Evolutionary conservation across 139 green algal genomes (phyloP), one percentile per base, ranked within the genome.

Genomic region (Yamagishiella unicocca): DNA sequence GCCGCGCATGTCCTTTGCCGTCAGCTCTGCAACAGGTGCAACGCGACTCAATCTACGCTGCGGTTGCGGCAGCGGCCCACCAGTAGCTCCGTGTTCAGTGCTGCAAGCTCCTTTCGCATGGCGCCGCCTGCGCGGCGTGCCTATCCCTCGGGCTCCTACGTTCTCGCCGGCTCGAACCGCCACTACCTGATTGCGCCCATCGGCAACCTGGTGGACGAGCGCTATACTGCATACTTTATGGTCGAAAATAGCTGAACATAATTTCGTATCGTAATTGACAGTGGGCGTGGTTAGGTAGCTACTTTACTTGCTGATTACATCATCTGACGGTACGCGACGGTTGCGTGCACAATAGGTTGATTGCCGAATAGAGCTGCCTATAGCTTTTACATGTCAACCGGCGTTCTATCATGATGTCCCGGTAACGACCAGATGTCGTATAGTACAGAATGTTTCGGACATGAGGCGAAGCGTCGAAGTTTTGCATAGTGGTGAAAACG

Each of bases 121-220:
- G 38, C 71, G 21, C 37, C 55, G 19, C 31, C 83, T 2, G 70
- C 72, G 40, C 71, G 70, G 8, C 83, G 70, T 54, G 54, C 83
- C 53, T 88, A 88, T 55, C 83, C 83, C 2, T 70, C 71, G 35
- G 83, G 83, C n/a, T 55, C 83, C 10, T n/a, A 75, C 53, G 72
- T 88, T 29, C 33, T 88, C 38, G 70, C 83, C 1, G 83, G 54
- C n/a, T 1, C 4, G n/a, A 88, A 82, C 38, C 71, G 83, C 27
- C 71, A 72, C 50, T 88, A 83, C 68, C 83, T 88, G 71, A n/a
- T 88, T 14, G 83, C 53, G 17, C 83, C 83, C 24, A 25, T 88
- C 8, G 83, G 83, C 70, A 74, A 82, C 53, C 68, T 88, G n/a
- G 58, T 88, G 25, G 83, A 88, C 71, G 83, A 88, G 55, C 27